Evolutionary conservation across 2,329 filamentous ascomycete genomes (phyloP).

Genomic region (Annulohypoxylon truncatum): DNA sequence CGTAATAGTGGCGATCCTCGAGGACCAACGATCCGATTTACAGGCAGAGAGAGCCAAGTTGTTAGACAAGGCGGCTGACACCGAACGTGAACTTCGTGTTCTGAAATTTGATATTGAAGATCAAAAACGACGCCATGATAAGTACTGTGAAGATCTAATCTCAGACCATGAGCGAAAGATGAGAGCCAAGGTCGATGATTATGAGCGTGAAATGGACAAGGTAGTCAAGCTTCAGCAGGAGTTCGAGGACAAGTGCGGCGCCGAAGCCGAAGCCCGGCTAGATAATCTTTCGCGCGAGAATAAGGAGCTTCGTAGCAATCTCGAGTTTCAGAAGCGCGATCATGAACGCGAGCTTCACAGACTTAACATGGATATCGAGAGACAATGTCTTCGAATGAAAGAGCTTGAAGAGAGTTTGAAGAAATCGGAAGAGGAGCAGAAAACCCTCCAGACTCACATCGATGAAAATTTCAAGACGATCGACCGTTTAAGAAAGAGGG

Average conservation of each 20-base stretch:
- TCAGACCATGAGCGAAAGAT: slow-evolving; percentile 61
- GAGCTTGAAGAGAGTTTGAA: slow-evolving; percentile 59
- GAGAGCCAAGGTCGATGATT: slow-evolving; percentile 64
- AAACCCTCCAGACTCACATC: slow-evolving; percentile 43
- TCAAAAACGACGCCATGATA: slow-evolving; percentile 55
- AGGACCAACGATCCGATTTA: slow-evolving; percentile 60
- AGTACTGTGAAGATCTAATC: slow-evolving; percentile 43
- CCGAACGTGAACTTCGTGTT: slow-evolving; percentile 63
- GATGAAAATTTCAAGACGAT: slow-evolving; percentile 47
- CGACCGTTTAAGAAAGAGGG: slow-evolving; percentile 45
- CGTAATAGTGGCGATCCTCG: slow-evolving; percentile 59
- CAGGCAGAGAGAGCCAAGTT: slow-evolving; percentile 62
- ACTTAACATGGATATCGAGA: slow-evolving; percentile 61
- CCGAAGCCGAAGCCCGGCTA: slow-evolving; percentile 45
- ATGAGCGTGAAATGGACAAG: slow-evolving; percentile 61
- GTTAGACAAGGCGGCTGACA: slow-evolving; percentile 74
- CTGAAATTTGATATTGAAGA: slow-evolving; percentile 56
- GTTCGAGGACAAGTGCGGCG: slow-evolving; percentile 53
- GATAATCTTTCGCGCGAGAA: slow-evolving; percentile 66
- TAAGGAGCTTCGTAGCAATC: slow-evolving; percentile 68
- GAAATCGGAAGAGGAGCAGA: slow-evolving; percentile 41
- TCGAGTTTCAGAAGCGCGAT: slow-evolving; percentile 63
- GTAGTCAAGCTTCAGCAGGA: slow-evolving; percentile 65
- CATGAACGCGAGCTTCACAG: slow-evolving; percentile 54
- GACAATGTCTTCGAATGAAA: slow-evolving; percentile 64